phyloP scores from a whole-genome alignment of 2,329 filamentous ascomycete genomes.

The Clonostachys sp. region DNA sequence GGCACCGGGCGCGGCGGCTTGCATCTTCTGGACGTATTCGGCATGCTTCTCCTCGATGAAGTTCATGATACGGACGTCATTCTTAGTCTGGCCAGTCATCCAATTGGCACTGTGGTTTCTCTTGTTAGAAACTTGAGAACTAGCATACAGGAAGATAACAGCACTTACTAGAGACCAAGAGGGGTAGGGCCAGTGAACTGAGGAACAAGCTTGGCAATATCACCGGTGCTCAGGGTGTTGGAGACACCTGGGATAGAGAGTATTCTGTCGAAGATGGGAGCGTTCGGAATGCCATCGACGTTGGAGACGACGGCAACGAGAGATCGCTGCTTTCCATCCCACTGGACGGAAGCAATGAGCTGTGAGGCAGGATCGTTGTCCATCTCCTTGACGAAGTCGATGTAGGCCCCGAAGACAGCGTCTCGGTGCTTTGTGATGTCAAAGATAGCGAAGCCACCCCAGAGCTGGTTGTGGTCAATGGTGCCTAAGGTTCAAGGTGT shows the following conservation, averaged over 20 bases:
- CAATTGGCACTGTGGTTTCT: conserved; percentile 14
- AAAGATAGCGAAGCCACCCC: conserved; percentile 18
- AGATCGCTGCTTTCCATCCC: conserved; percentile 6
- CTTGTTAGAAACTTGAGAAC: not conserved
- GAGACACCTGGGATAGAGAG: conserved; percentile 10
- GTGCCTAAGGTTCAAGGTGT: not conserved
- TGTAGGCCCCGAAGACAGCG: conserved; percentile 16
- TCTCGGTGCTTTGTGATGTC: conserved; percentile 10
- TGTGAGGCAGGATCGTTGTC: conserved; percentile 16
- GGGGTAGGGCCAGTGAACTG: conserved; percentile 23
- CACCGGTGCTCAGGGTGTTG: conserved; percentile 12
- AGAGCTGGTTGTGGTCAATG: conserved; percentile 15
- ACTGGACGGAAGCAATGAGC: conserved; percentile 16
- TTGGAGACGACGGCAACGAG: conserved; percentile 17
- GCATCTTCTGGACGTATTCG: conserved; percentile 17
- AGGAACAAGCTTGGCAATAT: conserved; percentile 17
- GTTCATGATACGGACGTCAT: conserved; percentile 18
- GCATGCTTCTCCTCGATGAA: conserved; percentile 20
- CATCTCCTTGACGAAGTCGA: conserved; percentile 18
- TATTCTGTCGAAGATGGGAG: conserved; percentile 15
- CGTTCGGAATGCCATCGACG: conserved; percentile 11
- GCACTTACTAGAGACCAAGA: conserved; percentile 13
- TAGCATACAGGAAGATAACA: conserved; percentile 2
- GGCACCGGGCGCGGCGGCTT: conserved; percentile 13
- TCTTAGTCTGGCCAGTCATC: conserved; percentile 20